Conservation (phyloP, 139 green algal species). For the Chlorella sp. region DNA sequence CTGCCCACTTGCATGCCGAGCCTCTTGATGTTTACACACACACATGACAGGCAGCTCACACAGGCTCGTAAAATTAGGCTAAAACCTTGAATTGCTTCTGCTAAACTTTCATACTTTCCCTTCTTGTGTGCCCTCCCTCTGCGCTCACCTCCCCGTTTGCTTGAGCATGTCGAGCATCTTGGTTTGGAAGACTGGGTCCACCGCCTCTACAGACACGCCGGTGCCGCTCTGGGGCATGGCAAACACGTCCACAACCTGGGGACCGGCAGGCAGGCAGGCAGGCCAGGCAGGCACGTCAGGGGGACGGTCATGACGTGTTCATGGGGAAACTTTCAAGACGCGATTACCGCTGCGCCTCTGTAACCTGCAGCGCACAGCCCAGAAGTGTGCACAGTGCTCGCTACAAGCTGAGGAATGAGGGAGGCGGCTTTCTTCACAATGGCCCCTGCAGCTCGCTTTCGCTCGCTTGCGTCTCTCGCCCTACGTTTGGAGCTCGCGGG, state of each 20-base stretch:
- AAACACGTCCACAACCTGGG: conserved; percentile 97
- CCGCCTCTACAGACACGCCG: conserved; percentile 97
- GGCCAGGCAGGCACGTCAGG: not conserved
- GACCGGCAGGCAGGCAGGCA: not conserved
- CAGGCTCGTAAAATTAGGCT: too few relatives aligned
- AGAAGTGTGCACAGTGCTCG: not conserved
- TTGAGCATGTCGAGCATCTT: conserved; percentile 99
- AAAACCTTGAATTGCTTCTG: too few relatives aligned
- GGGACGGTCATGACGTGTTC: not conserved
- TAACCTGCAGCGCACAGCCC: not conserved
- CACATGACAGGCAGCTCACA: too few relatives aligned
- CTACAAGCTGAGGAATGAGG: too few relatives aligned
- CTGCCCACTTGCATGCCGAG: too few relatives aligned
- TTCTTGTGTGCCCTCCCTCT: not conserved
- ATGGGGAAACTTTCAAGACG: not conserved
- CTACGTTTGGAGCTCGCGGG: too few relatives aligned
- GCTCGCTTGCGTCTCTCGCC: too few relatives aligned
- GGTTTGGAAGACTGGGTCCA: conserved; percentile 99
- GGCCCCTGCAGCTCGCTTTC: too few relatives aligned
- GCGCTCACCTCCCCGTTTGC: conserved; percentile 87
- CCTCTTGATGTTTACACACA: too few relatives aligned
- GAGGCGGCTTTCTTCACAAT: too few relatives aligned
- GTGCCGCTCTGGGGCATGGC: conserved; percentile 99
- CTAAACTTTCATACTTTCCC: too few relatives aligned
- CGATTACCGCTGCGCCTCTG: too few relatives aligned